Percentiles rank a stretch among this genome's conserved stretches.
These are phyloP conservation scores for Mycena crocata DNA, from an alignment of 768 basidiomycete genomes.

Conservation along the genomic window DNA sequence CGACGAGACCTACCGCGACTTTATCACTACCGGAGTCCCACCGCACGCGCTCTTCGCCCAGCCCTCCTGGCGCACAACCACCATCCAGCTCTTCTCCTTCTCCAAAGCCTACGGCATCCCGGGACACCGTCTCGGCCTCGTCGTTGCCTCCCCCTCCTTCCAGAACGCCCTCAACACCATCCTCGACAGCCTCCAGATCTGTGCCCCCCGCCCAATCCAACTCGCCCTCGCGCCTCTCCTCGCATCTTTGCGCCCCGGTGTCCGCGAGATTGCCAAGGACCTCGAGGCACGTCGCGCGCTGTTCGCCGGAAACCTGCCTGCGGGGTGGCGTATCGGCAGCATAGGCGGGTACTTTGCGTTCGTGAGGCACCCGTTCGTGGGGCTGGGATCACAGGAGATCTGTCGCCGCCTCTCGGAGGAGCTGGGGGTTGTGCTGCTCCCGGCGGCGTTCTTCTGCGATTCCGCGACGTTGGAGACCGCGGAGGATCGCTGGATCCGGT, in stretches of 20 bases:
- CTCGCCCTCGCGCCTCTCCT: conserved; percentile 71
- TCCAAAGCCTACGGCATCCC: conserved; percentile 87
- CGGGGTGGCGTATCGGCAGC: conserved; percentile 70
- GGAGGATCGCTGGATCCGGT: conserved; percentile 75
- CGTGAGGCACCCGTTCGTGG: conserved; percentile 72
- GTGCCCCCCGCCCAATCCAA: conserved; percentile 80
- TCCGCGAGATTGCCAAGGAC: conserved; percentile 60
- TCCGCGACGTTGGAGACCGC: conserved; percentile 42
- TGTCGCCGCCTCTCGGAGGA: conserved; percentile 68
- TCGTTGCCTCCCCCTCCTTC: conserved; percentile 70
- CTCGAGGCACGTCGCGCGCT: conserved; percentile 65
- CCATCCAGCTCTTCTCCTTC: conserved; percentile 83
- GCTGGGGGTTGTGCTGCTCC: conserved; percentile 74
- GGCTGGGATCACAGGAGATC: conserved; percentile 61
- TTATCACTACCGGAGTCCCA: conserved; percentile 56
- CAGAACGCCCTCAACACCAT: conserved; percentile 61
- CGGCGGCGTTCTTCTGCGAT: conserved; percentile 69
- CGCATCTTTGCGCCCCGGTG: conserved; percentile 60
- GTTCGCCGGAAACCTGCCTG: conserved; percentile 62
- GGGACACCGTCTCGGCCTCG: conserved; percentile 81
- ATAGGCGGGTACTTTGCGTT: conserved; percentile 86
- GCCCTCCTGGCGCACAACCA: conserved; percentile 38
- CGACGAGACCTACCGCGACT: conserved; percentile 94
- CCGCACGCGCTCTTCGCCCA: conserved; percentile 3
- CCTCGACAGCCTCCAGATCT: conserved; percentile 85